These are phyloP conservation scores for Exophiala sideris DNA, from an alignment of 2,329 filamentous ascomycete genomes.

Conservation along the genomic window DNA sequence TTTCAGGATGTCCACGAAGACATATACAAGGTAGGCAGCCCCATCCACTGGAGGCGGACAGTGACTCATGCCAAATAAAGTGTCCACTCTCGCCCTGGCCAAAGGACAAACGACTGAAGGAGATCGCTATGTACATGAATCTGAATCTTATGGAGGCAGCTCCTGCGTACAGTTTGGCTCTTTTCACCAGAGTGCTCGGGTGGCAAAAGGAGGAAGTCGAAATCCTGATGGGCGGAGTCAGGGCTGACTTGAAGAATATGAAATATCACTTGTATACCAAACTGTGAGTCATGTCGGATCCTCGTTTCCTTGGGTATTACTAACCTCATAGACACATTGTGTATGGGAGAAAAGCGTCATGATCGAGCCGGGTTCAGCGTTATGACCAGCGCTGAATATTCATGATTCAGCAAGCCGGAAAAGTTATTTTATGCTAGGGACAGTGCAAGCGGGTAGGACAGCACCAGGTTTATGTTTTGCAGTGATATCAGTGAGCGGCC, in stretches of 20 bases:
- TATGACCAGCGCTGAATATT: too few relatives aligned
- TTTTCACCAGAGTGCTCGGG: conserved; percentile 38
- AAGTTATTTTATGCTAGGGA: background rate
- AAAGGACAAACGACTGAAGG: conserved; percentile 30
- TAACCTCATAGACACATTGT: background rate
- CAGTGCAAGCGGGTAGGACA: too few relatives aligned
- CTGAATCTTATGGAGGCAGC: conserved; percentile 34
- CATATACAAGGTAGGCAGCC: conserved; percentile 25
- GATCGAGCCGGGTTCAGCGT: background rate
- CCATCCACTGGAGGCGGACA: background rate
- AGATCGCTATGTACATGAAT: conserved; percentile 30
- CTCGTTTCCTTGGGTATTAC: background rate
- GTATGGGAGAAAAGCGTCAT: conserved; percentile 10
- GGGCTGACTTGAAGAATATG: conserved; percentile 29
- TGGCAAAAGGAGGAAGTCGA: conserved; percentile 35
- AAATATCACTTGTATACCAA: conserved; percentile 19
- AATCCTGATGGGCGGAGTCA: conserved; percentile 38
- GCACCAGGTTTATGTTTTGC: too few relatives aligned
- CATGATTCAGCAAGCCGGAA: background rate
- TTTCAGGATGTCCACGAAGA: conserved; percentile 29
- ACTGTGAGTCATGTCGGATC: conserved; percentile 3
- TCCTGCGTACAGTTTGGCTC: conserved; percentile 38
- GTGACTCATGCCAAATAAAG: background rate
- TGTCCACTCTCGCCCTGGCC: conserved; percentile 30
- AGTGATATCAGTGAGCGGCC: too few relatives aligned